These are phyloP conservation scores for Sporothrix brasiliensis DNA, from an alignment of 2,329 filamentous ascomycete genomes.

Conservation along the genomic window DNA sequence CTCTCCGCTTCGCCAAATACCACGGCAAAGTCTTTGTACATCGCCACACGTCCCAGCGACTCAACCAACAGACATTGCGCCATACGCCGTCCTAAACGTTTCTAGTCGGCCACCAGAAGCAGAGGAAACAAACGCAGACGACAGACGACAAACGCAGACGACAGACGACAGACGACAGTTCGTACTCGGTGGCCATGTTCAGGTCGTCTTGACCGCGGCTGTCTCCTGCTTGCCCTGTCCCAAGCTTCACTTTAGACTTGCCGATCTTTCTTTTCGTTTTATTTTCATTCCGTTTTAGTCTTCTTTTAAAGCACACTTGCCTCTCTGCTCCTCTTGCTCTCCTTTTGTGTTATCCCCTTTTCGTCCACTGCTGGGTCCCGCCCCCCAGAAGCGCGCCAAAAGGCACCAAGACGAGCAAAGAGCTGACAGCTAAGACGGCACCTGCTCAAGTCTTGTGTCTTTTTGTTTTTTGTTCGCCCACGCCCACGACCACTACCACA, in stretches of 20 bases:
- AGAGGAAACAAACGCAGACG: not conserved
- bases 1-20: not conserved
- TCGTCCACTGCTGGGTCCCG: conserved; percentile 7
- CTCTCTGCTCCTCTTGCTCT: not conserved
- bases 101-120: conserved; percentile 1
- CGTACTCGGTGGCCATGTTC: not conserved
- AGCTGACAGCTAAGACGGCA: conserved; percentile 23
- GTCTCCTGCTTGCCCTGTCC: not conserved
- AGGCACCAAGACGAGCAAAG: conserved; percentile 21
- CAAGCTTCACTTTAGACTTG: conserved; percentile 17
- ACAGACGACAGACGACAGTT: not conserved
- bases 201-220: not conserved
- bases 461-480: too few species aligned
- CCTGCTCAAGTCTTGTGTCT: not conserved
- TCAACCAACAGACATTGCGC: not conserved
- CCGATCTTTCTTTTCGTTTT: conserved; percentile 1
- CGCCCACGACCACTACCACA: not conserved
- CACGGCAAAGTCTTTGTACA: not conserved
- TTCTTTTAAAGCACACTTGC: not conserved
- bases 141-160: not conserved
- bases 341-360: conserved; percentile 18
- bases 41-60: not conserved
- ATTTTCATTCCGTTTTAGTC: not conserved
- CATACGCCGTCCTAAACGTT: too few species aligned
- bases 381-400: conserved; percentile 25